A percentile compares a stretch with the other conserved stretches of the same genome.
Evolutionary conservation across 2,329 filamentous ascomycete genomes (phyloP).

Genomic region (Colletotrichum agaves): DNA sequence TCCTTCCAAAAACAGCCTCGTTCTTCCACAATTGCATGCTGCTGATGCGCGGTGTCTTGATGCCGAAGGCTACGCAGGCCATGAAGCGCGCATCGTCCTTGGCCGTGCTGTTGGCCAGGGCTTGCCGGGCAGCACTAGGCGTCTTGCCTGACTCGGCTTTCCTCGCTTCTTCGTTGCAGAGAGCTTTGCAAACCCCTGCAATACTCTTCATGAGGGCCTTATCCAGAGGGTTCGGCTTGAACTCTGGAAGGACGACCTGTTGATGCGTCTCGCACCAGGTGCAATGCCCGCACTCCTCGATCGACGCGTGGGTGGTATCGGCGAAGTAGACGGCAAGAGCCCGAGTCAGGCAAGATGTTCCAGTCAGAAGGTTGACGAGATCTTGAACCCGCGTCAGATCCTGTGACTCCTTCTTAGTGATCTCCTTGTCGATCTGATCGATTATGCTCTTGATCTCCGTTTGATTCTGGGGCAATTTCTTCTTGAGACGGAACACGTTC

Average conservation of each 20-base stretch:
- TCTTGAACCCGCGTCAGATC: conserved; percentile 61
- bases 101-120: conserved; percentile 43
- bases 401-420: conserved; percentile 63
- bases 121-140: not conserved
- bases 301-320: conserved; percentile 56
- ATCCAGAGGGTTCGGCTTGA: conserved; percentile 53
- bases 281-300: conserved; percentile 65
- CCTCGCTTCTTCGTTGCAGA: not conserved
- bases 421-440: conserved; percentile 59
- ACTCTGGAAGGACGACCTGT: conserved; percentile 51
- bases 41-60: conserved; percentile 65
- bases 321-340: conserved; percentile 68
- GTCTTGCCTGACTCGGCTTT: conserved; percentile 1
- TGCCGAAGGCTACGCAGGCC: conserved; percentile 70
- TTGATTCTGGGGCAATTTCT: conserved; percentile 54
- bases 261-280: conserved; percentile 57
- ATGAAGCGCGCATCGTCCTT: conserved; percentile 69
- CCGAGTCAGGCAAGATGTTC: conserved; percentile 60
- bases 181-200: conserved; percentile 49
- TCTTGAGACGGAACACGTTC: conserved; percentile 63
- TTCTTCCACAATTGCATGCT: conserved; percentile 58
- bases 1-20: conserved; percentile 18
- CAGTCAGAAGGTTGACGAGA: conserved; percentile 65
- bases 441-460: conserved; percentile 57
- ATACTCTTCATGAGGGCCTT: conserved; percentile 53